Evolutionary conservation across 805 yeast genomes (phyloP).

Genomic region (Metschnikowia gelsemii): DNA sequence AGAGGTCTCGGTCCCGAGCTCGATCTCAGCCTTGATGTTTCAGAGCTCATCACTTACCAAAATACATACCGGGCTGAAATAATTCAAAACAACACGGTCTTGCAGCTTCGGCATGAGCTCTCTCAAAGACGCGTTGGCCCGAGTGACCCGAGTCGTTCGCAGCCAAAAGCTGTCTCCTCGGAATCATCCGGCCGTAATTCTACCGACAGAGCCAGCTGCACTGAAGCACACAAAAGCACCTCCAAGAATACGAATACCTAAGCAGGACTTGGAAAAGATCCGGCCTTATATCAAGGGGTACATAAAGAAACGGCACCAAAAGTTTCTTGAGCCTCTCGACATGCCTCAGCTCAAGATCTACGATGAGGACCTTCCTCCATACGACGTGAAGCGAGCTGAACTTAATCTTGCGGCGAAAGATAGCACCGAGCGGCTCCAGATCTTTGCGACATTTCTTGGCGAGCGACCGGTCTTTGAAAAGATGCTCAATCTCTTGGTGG

Average conservation of each 20-base stretch:
- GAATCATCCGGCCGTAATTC: conserved; percentile 5
- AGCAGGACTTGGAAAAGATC: conserved; percentile 13
- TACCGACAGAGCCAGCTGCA: conserved; percentile 6
- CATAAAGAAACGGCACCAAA: conserved; percentile 27
- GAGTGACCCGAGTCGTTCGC: conserved; percentile 34
- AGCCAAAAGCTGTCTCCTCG: conserved; percentile 23
- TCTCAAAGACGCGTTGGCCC: conserved; percentile 34
- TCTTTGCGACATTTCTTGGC: conserved; percentile 27
- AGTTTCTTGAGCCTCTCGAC: conserved; percentile 35
- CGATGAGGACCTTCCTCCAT: conserved; percentile 25
- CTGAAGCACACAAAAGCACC: conserved; percentile 4
- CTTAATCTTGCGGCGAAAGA: conserved; percentile 27
- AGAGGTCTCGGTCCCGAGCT: background rate
- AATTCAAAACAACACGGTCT: no score
- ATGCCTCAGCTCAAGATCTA: conserved; percentile 35
- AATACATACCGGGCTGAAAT: background rate
- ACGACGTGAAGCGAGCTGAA: conserved; percentile 27
- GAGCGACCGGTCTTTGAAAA: conserved; percentile 31
- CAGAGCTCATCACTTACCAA: background rate
- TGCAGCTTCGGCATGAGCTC: conserved; percentile 27
- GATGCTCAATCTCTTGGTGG: conserved; percentile 34
- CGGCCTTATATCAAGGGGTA: conserved; percentile 19
- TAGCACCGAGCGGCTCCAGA: conserved; percentile 20
- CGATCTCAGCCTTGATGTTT: background rate
- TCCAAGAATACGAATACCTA: conserved; percentile 10